Percentiles rank a stretch among this genome's conserved stretches.
Evolutionary conservation across 2,329 filamentous ascomycete genomes (phyloP).

Genomic region (Fusarium sp.): DNA sequence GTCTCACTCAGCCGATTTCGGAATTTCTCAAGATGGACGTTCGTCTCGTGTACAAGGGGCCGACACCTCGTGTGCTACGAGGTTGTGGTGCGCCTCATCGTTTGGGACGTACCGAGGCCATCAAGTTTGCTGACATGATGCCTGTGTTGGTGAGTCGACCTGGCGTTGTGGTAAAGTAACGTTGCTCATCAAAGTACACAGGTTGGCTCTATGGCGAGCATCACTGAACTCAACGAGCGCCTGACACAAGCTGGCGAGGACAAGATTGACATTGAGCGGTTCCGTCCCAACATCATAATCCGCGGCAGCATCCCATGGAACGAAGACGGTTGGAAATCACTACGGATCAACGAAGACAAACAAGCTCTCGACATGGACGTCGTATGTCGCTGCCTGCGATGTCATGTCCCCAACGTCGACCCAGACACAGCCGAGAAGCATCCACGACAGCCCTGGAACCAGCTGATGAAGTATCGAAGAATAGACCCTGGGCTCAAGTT

Average conservation of each 20-base stretch:
- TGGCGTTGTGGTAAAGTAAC: conserved; percentile 48
- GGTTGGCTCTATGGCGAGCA: conserved; percentile 66
- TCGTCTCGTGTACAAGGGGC: conserved; percentile 71
- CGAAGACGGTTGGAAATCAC: conserved; percentile 73
- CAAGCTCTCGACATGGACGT: conserved; percentile 63
- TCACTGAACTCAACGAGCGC: conserved; percentile 69
- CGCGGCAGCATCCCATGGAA: conserved; percentile 67
- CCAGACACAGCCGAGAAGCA: conserved; percentile 71
- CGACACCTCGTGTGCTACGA: conserved; percentile 64
- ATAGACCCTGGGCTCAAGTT: conserved; percentile 71
- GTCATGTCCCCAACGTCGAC: conserved; percentile 74
- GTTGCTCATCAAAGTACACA: conserved; percentile 66
- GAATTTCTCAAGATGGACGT: conserved; percentile 68
- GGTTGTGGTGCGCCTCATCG: conserved; percentile 67
- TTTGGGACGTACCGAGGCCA: conserved; percentile 65
- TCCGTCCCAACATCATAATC: conserved; percentile 73
- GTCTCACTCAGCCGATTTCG: conserved; percentile 65
- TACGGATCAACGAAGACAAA: conserved; percentile 56
- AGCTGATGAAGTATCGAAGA: conserved; percentile 69
- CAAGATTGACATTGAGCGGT: conserved; percentile 70
- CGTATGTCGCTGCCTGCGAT: conserved; percentile 69
- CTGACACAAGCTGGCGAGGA: conserved; percentile 56
- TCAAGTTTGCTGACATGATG: conserved; percentile 67
- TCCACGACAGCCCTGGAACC: conserved; percentile 71
- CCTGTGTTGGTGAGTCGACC: conserved; percentile 30